Evolutionary conservation across 768 basidiomycete genomes (phyloP), one percentile per base, ranked within the genome.

Genomic region (Chlorophyllum brunneum): DNA sequence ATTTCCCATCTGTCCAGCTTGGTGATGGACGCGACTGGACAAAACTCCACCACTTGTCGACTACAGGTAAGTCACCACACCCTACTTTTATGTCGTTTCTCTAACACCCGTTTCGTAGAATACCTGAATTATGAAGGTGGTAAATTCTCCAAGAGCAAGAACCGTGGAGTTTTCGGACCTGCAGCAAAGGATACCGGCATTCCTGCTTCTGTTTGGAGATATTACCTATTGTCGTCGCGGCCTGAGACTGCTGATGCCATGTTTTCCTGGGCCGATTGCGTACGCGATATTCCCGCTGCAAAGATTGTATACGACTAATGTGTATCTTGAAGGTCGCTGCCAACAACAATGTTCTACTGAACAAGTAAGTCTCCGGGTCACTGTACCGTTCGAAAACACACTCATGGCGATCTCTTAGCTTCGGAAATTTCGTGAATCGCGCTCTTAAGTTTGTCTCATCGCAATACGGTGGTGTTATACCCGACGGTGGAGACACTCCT

Each of bases 61-160:
- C 93, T 1, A 99, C 97, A 30, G 95, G 95, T 93, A 52, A 56
- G 79, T 37, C 41, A n/a, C 15, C n/a, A 24, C 22, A 43, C 11
- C 11, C 24, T 8, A 4, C 22, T 15, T 8, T 43, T 29, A 22
- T 26, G 5, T 8, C 9, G 13, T 24, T 8, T 27, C 24, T 23
- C 24, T 27, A 8, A 43, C 2, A 10, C 1, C 11, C 13, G 16
- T 36, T 15, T 7, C 50, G 27, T 60, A 95, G 95, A 99, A 67
- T 98, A 95, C 66, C 75, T 98, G 59, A 98, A 98, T 63, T 98
- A 98, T 67, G 97, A 99, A 66, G 92, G 93, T 23, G 95, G 95
- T 33, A 99, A 99, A 66, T 99, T 99, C 77, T 97, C 94, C 36
- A 99, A 99, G 73, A 94, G 92, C 63, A 84, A 90, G 58, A 93